Evolutionary conservation across 2,329 filamentous ascomycete species (phyloP), one percentile per base, ranked within the genome.

Genomic region (Phyllosticta citriasiana): DNA sequence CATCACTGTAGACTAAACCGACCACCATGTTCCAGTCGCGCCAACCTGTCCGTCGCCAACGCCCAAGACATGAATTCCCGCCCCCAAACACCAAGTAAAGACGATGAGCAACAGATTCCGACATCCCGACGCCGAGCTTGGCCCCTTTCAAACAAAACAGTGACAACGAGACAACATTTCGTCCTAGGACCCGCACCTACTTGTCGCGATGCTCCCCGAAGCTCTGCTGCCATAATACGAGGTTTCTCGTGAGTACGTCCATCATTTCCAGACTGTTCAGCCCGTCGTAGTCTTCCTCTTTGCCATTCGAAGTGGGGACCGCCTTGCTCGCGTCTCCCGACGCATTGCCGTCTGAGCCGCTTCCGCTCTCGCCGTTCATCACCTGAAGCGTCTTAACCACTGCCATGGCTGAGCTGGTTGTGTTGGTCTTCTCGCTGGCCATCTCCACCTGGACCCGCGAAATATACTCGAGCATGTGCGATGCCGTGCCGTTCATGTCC

Each of bases 401-500:
- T 27, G 69, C 67, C 24, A 69, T 66, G 25, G 66, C 61, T 12
- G 65, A 63, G 12, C 33, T 52, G 14, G 62, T 61, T 14, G 62
- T 61, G n/a, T 47, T 50, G 12, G 61, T 62, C 53, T 62, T 62
- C 74, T 73, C 87, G 30, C 83, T 85, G 1, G 89, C 91, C 74
- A 96, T 83, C 69, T 97, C 92, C 6, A 96, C 81, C 72, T 97
- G 91, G 62, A 91, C 93, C 66, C 90, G 85, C 3, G 88, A 87
- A 65, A 97, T 96, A 70, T 93, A 97, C 67, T 94, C 91, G 63
- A 96, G 81, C 70, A 97, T 95, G 22, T 84, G 88, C 3, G 88
- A 84, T 5, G 92, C 90, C 9, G 91, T 87, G 65, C 89, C 85
- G 75, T 89, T 90, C 84, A 96, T 91, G 70, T 96, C 91, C 63